Base-by-base conservation (phyloP, 768 basidiomycete genomes). In the Phlegmacium glaucopus region DNA sequence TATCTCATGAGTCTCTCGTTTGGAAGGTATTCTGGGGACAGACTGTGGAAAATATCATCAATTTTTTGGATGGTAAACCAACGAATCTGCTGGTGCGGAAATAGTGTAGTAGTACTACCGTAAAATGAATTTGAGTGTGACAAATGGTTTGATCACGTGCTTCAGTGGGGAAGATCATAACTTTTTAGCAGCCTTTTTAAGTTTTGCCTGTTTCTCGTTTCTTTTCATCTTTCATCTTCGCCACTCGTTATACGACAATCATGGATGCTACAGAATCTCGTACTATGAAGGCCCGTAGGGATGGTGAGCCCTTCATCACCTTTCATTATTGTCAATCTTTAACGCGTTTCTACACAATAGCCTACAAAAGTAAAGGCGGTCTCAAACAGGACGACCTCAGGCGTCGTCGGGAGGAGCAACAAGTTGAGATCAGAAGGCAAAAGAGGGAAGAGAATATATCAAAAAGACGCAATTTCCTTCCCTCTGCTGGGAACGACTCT, bases 391-490 rank as follows among this genome's bases (percentile, higher is more conserved):
- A 95, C 51, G 92, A 98, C 67, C 87, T 98, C 58, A 84, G 95
- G 59, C 87, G 94, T 70, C 86, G 95, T 67, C 85, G 96, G 49
- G 96, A 98, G 68, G 94, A 99, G 66, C 92, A 95, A 65, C 94
- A 98, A 63, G 96, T 99, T 48, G 96, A 98, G 78, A 97, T 99
- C 77, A 81, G 96, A 64, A 82, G 93, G 63, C 92, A 95, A 74
- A 98, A 98, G 74, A 80, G 96, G 58, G 96, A 99, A 67, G 96
- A 99, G 70, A 94, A 94, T 67, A 94, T 98, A 52, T 90, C 94
- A 50, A 99, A 99, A 77, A 81, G 96, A 67, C 79, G 96, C 53
- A 97, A 97, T 69, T 90, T 95, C 64, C 77, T 93, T 48, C 84
- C 92, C 29, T 76, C 81, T 22, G 69, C 80, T 40, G 73, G 77